phyloP scores from a whole-genome alignment of 768 basidiomycete genomes.

The Trichaptum fuscoviolaceum region DNA sequence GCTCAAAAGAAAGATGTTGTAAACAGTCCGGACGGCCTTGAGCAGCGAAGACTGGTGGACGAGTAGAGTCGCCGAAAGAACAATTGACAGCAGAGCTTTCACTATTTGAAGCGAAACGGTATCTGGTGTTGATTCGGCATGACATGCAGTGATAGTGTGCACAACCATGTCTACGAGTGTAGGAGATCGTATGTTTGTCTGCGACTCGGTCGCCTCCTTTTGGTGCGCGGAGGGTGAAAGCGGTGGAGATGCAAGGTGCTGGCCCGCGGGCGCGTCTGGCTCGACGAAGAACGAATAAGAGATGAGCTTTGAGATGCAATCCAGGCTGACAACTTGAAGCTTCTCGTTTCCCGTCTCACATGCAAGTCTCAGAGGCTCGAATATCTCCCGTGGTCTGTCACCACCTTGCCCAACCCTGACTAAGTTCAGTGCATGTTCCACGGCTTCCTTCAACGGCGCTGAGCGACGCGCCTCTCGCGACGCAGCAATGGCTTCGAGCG shows the following conservation, averaged over 20 bases:
- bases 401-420: conserved; percentile 70
- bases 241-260: conserved; percentile 63
- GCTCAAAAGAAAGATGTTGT: conserved; percentile 94
- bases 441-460: conserved; percentile 72
- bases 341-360: conserved; percentile 94
- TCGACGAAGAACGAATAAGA: conserved; percentile 97
- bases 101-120: conserved; percentile 94
- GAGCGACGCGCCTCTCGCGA: conserved; percentile 89
- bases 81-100: conserved; percentile 85
- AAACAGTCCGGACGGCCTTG: conserved; percentile 95
- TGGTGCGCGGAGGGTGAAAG: conserved; percentile 54
- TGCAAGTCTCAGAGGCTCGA: conserved; percentile 92
- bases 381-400: conserved; percentile 78
- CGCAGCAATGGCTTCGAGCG: conserved; percentile 77
- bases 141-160: conserved; percentile 89
- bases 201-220: conserved; percentile 28
- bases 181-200: conserved; percentile 49
- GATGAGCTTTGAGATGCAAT: conserved; percentile 96
- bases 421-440: conserved; percentile 77
- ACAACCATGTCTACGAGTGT: conserved; percentile 91
- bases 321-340: conserved; percentile 92
- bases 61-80: conserved; percentile 79
- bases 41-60: conserved; percentile 95
- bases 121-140: conserved; percentile 83
- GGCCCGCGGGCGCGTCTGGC: conserved; percentile 33